phyloP scores from a whole-genome alignment of 2,329 filamentous ascomycete species.

The Ceratocystis huliohia region DNA sequence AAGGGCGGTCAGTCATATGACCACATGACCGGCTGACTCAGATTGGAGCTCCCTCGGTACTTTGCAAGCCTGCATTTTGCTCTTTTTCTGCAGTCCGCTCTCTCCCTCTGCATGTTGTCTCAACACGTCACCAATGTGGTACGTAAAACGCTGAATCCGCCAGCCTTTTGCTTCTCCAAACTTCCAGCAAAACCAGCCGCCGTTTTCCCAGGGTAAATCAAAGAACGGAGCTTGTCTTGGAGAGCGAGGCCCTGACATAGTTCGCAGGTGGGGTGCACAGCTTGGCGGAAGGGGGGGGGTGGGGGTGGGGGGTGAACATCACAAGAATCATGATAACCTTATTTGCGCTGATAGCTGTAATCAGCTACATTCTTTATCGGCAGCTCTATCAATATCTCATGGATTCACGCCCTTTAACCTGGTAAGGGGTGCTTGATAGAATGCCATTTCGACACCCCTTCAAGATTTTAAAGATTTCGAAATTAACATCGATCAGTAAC shows the following conservation, averaged over 20 bases:
- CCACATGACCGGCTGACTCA: not conserved
- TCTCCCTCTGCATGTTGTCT: not conserved
- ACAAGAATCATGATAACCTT: not conserved
- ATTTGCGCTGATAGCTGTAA: not conserved
- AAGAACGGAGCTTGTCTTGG: not conserved
- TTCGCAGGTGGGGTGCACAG: too few species aligned
- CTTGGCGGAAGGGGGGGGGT: too few species aligned
- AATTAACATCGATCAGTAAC: too few species aligned
- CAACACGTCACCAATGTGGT: not conserved
- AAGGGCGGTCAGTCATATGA: not conserved
- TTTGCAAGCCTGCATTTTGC: not conserved
- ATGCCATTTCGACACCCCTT: not conserved
- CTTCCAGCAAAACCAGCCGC: not conserved
- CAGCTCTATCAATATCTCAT: not conserved
- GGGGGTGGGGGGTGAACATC: not conserved
- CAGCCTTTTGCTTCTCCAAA: not conserved
- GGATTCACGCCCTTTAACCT: not conserved
- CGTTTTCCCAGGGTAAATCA: not conserved
- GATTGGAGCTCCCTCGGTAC: not conserved
- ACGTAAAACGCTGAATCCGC: not conserved
- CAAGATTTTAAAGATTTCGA: too few species aligned
- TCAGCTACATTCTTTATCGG: conserved; percentile 5
- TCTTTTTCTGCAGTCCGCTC: not conserved
- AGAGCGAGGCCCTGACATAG: not conserved
- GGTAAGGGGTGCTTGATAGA: not conserved